phyloP scores from a whole-genome alignment of 257 asterid genomes.

The Penstemon davidsonii region DNA sequence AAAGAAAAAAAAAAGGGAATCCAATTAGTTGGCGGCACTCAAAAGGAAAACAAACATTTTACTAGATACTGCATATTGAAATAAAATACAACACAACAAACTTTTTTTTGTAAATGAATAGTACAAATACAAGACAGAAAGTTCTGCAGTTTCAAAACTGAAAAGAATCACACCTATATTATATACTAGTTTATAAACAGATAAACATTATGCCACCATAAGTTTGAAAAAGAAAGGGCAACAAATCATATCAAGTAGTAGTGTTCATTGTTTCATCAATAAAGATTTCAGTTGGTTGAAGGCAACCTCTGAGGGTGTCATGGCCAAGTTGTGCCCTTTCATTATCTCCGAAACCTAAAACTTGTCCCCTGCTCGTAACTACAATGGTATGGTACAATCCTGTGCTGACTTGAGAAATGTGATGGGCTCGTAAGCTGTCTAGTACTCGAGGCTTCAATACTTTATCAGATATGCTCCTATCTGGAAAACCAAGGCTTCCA shows the following conservation, averaged over 20 bases:
- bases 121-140: too few species aligned
- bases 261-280: constrained; percentile 24
- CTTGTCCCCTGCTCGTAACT: constrained; percentile 58
- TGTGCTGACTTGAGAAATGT: constrained; percentile 81
- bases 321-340: constrained; percentile 87
- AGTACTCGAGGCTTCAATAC: constrained; percentile 55
- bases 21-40: too few species aligned
- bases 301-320: constrained; percentile 65
- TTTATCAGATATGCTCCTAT: constrained; percentile 58
- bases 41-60: too few species aligned
- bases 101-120: too few species aligned
- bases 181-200: not conserved
- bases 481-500: constrained; percentile 82
- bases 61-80: too few species aligned
- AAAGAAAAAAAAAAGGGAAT: too few species aligned
- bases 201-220: not conserved
- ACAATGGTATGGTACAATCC: constrained; percentile 79
- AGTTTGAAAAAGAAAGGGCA: not conserved
- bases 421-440: constrained; percentile 58
- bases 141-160: too few species aligned
- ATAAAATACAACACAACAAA: too few species aligned
- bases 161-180: too few species aligned
- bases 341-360: constrained; percentile 78
- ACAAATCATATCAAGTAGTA: not conserved
- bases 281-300: constrained; percentile 60